Conservation (phyloP, 2,329 filamentous ascomycete genomes). For the Cercospora sp. region DNA sequence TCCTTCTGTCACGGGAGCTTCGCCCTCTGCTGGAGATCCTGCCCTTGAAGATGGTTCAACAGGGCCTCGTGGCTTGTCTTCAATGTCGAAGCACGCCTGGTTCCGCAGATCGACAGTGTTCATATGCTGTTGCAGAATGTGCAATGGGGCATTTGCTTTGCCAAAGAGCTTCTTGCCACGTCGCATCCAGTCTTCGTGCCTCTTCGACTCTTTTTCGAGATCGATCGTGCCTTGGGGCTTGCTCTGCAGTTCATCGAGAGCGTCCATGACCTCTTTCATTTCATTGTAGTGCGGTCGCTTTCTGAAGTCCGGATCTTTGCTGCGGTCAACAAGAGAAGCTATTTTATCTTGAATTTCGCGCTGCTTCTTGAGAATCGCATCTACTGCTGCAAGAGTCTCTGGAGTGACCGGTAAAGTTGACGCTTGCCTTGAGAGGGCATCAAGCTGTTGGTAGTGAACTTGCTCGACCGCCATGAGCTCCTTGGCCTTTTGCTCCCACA, state of each 20-base stretch:
- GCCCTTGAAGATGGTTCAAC: constrained; percentile 91
- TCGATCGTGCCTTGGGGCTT: constrained; percentile 90
- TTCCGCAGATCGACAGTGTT: constrained; percentile 90
- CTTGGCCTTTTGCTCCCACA: constrained; percentile 90
- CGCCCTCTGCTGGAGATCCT: constrained; percentile 57
- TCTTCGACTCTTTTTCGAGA: constrained; percentile 88
- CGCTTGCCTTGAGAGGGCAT: constrained; percentile 85
- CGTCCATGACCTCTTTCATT: constrained; percentile 85
- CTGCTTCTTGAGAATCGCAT: constrained; percentile 92
- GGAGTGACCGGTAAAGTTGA: constrained; percentile 75
- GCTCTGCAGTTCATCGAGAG: constrained; percentile 83
- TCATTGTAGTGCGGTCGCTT: constrained; percentile 85
- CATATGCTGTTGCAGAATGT: constrained; percentile 94
- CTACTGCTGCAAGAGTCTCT: constrained; percentile 78
- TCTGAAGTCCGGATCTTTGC: constrained; percentile 70
- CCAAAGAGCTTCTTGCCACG: constrained; percentile 97
- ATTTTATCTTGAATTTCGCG: constrained; percentile 91
- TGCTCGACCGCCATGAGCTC: constrained; percentile 90
- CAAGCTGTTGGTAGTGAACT: constrained; percentile 91
- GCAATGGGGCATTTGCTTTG: constrained; percentile 93
- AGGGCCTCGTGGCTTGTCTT: constrained; percentile 83
- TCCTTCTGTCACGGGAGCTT: constrained; percentile 46
- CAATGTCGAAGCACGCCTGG: constrained; percentile 83
- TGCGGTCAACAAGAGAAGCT: constrained; percentile 74
- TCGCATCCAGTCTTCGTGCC: constrained; percentile 98